Conservation (phyloP, 306 rosid species). For the Ormosia semicastrata region DNA sequence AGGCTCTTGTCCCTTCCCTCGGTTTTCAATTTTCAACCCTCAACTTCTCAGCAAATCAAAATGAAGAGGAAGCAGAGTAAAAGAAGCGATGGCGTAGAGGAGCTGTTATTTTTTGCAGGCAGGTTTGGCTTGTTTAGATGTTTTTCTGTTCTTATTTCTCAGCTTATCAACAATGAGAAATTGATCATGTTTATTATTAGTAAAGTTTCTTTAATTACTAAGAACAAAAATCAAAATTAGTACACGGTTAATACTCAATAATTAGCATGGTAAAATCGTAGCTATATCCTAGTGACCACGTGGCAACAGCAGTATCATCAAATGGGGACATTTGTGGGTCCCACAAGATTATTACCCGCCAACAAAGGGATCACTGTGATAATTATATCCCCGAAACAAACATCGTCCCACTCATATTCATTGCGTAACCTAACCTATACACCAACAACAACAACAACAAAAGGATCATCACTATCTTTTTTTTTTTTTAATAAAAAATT, state of each 20-base stretch:
- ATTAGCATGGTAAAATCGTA: not conserved
- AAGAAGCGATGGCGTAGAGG: not conserved
- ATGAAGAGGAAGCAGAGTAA: not conserved
- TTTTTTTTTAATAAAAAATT: not conserved
- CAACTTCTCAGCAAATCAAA: not conserved
- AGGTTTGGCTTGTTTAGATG: not conserved
- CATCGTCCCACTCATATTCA: constrained; percentile 29
- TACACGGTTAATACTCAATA: not conserved
- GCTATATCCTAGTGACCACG: constrained; percentile 34
- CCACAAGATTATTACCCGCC: constrained; percentile 54
- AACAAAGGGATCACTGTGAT: constrained; percentile 12
- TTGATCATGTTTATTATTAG: constrained; percentile 18
- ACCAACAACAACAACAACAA: not conserved
- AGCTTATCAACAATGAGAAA: not conserved
- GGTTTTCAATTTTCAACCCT: not conserved
- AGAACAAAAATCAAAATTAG: constrained; percentile 22
- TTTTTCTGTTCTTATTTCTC: not conserved
- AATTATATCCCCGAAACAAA: not conserved
- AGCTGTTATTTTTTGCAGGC: not conserved
- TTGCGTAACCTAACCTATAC: constrained; percentile 25
- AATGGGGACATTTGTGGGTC: constrained; percentile 21
- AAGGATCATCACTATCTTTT: not conserved
- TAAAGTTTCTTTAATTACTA: not conserved
- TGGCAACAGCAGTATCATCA: constrained; percentile 37
- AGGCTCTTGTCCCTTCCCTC: not conserved